Conservation (phyloP, 495 filamentous ascomycete genomes). For the Penicillium bialowiezense region DNA sequence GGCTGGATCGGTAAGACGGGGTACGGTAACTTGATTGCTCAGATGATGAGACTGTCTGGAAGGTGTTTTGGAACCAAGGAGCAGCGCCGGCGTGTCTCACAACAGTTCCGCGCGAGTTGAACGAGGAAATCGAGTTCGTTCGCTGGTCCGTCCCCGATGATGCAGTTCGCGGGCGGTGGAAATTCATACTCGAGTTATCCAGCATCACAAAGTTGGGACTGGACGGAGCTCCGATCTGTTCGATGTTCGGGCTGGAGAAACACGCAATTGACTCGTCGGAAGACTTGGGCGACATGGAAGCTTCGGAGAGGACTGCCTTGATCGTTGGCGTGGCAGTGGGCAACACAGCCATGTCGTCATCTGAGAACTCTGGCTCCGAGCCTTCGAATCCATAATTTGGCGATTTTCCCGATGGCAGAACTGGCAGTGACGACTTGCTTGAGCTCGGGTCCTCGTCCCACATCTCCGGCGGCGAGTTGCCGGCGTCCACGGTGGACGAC, state of each 20-base stretch:
- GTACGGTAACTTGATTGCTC: conserved; percentile 35
- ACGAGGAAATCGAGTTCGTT: conserved; percentile 45
- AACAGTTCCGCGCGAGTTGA: conserved; percentile 51
- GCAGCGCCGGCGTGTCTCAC: conserved; percentile 35
- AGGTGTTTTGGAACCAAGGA: conserved; percentile 36
- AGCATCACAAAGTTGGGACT: conserved; percentile 45
- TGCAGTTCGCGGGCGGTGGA: conserved; percentile 32
- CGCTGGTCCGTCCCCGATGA: conserved; percentile 38
- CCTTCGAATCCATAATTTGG: conserved; percentile 18
- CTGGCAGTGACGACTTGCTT: conserved; percentile 43
- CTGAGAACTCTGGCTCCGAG: conserved; percentile 31
- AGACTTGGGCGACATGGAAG: conserved; percentile 22
- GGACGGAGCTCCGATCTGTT: conserved; percentile 42
- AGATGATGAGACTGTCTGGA: conserved; percentile 35
- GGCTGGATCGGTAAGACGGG: conserved; percentile 41
- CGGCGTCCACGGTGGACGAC: conserved; percentile 40
- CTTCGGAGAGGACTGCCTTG: conserved; percentile 37
- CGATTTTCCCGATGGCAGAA: conserved; percentile 25
- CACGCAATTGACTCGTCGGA: conserved; percentile 14
- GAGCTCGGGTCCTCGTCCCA: conserved; percentile 46
- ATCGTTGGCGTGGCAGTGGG: conserved; percentile 40
- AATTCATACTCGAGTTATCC: conserved; percentile 44
- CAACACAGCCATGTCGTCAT: conserved; percentile 38
- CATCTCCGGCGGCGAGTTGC: conserved; percentile 39
- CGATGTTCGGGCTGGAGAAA: conserved; percentile 43